Conservation (phyloP, 306 rosid genomes). For the Hippophae gyantsensis region DNA sequence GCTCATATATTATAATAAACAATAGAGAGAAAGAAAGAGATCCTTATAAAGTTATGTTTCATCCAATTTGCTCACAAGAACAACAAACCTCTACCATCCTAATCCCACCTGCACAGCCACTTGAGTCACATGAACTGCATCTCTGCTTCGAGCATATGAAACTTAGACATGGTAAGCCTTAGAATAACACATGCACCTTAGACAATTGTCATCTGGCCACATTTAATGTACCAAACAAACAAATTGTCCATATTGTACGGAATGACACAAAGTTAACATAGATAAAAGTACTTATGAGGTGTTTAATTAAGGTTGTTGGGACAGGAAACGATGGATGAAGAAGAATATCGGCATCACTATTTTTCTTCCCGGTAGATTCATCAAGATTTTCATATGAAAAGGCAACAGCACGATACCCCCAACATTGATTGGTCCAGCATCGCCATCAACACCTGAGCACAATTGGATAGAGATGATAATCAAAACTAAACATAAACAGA, state of each 20-base stretch:
- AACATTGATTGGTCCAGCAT: conserved; percentile 17
- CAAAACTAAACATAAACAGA: conserved; percentile 14
- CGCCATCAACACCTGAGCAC: conserved; percentile 36
- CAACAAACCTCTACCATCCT: conserved; percentile 63
- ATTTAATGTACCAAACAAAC: conserved; percentile 31
- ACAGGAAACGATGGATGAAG: conserved; percentile 58
- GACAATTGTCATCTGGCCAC: conserved; percentile 68
- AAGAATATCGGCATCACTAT: conserved; percentile 26
- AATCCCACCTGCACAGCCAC: conserved; percentile 92
- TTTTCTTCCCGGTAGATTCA: conserved; percentile 28
- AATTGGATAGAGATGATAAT: conserved; percentile 20
- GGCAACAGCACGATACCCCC: conserved; percentile 48
- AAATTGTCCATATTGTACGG: conserved; percentile 13
- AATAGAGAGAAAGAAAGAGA: conserved; percentile 59
- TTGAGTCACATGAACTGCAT: conserved; percentile 66
- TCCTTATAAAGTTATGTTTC: conserved; percentile 45
- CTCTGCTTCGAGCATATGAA: conserved; percentile 90
- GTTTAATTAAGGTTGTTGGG: conserved; percentile 54
- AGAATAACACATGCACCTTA: conserved; percentile 81
- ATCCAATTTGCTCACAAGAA: conserved; percentile 48
- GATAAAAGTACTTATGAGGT: conserved; percentile 51
- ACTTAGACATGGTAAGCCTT: conserved; percentile 97
- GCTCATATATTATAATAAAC: conserved; percentile 40
- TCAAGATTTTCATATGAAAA: conserved; percentile 52
- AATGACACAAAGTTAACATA: neutral